Evolutionary conservation across 345 rosid genomes (phyloP), one percentile per base, ranked within the genome.

Genomic region (Euphorbia lathyris): DNA sequence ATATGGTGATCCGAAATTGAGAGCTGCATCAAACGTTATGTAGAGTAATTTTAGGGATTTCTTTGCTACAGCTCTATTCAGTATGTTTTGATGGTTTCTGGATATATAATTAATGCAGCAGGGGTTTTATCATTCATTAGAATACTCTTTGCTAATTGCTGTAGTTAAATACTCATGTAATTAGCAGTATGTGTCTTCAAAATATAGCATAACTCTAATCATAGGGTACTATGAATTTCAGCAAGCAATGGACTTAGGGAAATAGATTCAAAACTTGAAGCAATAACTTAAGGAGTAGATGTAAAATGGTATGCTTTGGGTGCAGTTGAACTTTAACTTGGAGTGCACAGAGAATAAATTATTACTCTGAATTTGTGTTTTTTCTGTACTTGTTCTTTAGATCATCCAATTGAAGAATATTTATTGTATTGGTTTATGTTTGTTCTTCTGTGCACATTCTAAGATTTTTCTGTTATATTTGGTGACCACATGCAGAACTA

Each of bases 401-500:
- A 40, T 60, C 30, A 17, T 7, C 27, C 13, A 20, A 53, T 13
- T 53, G 26, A 58, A 29, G 62, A 17, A 2, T 60, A 5, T 58
- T 58, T 14, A 6, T 30, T 19, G 14, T 16, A 17, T 61, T 4
- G 22, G 22, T 34, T 63, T 42, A 19, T 3, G 32, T 11, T 23
- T 8, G 1, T 67, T 17, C 29, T 27, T 20, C 22, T 25, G 68
- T 30, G 22, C 40, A 42, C 53, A 50, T 40, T 36, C 67, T 60
- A 48, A 71, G 42, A 55, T 72, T 36, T 68, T 27, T 11, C 14
- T 53, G 2, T 16, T 59, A 12, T 55, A 23, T 52, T 73, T 19
- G 16, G 66, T 70, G 48, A 70, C 32, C 77, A 27, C 36, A 29
- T 58, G 47, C 40, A 48, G 62, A 65, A 38, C 65, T 7, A 34